These are phyloP conservation scores for Dictyostelium citrinum DNA, from an alignment of 78 protist species.

Conservation along the genomic window DNA sequence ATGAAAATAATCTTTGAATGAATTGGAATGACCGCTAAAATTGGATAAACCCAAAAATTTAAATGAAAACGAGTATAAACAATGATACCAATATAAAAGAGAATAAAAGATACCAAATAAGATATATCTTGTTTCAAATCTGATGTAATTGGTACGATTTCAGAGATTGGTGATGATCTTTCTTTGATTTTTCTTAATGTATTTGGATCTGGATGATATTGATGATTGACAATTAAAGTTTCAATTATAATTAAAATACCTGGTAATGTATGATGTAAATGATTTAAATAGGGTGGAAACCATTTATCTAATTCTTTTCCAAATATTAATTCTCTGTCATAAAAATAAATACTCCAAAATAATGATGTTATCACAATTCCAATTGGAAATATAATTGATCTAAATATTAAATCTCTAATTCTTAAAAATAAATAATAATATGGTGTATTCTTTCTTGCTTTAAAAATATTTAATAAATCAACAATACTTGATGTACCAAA, in stretches of 20 bases:
- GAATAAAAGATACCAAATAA: neutral
- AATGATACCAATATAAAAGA: slow-evolving; percentile 11
- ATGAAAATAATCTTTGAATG: slow-evolving; percentile 66
- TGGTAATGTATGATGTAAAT: slow-evolving; percentile 61
- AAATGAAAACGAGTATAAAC: neutral
- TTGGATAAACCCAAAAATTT: slow-evolving; percentile 39
- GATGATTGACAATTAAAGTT: slow-evolving; percentile 28
- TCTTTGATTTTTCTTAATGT: neutral
- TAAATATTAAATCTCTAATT: slow-evolving; percentile 17
- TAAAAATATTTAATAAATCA: slow-evolving; percentile 13
- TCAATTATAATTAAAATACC: neutral
- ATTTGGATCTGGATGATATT: slow-evolving; percentile 14
- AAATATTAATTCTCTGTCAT: slow-evolving; percentile 27
- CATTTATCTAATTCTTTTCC: neutral
- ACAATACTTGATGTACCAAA: neutral
- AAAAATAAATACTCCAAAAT: slow-evolving; percentile 41
- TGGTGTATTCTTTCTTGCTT: neutral
- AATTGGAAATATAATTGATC: slow-evolving; percentile 57
- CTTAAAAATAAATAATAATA: slow-evolving; percentile 1
- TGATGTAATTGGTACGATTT: slow-evolving; percentile 2
- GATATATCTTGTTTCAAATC: slow-evolving; percentile 36
- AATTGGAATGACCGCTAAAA: slow-evolving; percentile 20
- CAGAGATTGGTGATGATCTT: neutral
- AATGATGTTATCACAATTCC: neutral
- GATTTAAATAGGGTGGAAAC: slow-evolving; percentile 40